phyloP scores from a whole-genome alignment of 805 yeast genomes.

The Ogataea salicorniae region DNA sequence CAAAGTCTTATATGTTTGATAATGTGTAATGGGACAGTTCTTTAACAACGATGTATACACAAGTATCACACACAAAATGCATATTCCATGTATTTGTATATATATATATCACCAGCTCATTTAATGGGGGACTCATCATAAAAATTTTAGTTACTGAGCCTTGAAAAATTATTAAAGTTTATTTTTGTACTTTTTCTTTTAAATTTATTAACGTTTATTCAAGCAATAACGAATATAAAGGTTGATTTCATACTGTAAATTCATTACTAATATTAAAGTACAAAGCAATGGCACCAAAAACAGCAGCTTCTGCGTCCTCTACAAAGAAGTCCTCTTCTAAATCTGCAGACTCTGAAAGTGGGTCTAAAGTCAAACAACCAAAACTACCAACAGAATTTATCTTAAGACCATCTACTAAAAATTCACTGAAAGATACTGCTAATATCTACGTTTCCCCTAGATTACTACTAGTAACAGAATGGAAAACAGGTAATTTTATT shows the following conservation, averaged over 20 bases:
- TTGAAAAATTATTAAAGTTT: neutral
- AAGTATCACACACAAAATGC: too few relatives aligned
- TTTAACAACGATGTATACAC: too few relatives aligned
- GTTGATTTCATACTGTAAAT: too few relatives aligned
- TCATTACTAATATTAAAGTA: neutral
- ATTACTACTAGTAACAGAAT: conserved; percentile 17
- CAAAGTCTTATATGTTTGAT: too few relatives aligned
- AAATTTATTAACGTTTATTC: neutral
- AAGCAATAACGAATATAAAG: too few relatives aligned
- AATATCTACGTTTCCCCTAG: conserved; percentile 22
- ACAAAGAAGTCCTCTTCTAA: conserved; percentile 9
- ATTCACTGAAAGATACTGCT: conserved; percentile 9
- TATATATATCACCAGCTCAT: too few relatives aligned
- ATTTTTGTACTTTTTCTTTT: neutral
- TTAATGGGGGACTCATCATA: too few relatives aligned
- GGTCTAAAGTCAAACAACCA: conserved; percentile 11
- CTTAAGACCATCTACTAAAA: conserved; percentile 21
- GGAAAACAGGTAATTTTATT: conserved; percentile 23
- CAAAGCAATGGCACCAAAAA: conserved; percentile 23
- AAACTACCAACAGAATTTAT: conserved; percentile 27
- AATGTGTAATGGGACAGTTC: too few relatives aligned
- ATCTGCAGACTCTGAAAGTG: conserved; percentile 2
- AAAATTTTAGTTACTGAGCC: too few relatives aligned
- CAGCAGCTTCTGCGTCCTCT: conserved; percentile 11
- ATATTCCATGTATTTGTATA: too few relatives aligned